Base-by-base conservation (phyloP, 2,329 filamentous ascomycete genomes). In the Curvularia spicifera region DNA sequence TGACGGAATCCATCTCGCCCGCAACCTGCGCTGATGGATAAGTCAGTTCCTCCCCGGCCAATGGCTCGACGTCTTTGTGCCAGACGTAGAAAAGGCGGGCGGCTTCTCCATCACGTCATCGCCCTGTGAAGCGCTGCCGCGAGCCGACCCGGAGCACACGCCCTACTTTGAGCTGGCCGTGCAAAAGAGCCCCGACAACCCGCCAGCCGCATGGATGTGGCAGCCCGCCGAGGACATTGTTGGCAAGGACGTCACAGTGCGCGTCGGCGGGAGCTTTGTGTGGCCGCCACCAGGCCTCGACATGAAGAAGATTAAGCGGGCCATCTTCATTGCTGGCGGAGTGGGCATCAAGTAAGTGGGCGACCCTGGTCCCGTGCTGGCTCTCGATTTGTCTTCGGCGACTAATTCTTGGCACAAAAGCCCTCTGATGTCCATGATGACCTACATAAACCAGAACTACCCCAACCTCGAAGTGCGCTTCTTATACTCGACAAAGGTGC, bases 21-120 rank as follows among this genome's bases (percentile, higher is more conserved):
- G 56, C 65, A 53, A 67, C 66, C 60, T 64, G 57, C 61, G 66
- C 69, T 74, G 68, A 73, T 71, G 63, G 66, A 61, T 63, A 63
- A 64, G 60, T 53, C 63, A 75, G 83, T 96, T 95, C 77, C 82
- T 87, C 5, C 87, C 93, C 5, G 93, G 93, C 53, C 93, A 96
- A 81, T 97, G 92, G 91, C 83, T 97, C 55, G 93, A 97, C 74
- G 88, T 92, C 6, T 89, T 90, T 73, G 84, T 92, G 52, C 91
- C 93, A 1, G 81, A 80, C 37, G 78, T 91, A 44, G 69, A 83
- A 43, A 87, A 89, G 72, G 88, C 91, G 3, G 93, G 93, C 33
- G 93, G 93, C 57, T 97, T 96, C 80, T 96, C 92, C 42, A 90
- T 96, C 63, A 94, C 91, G 6, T 95, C 91, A 1, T 80, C 89